Conservation (phyloP, 352 stramenopile species). For the Phytophthora citricola region DNA sequence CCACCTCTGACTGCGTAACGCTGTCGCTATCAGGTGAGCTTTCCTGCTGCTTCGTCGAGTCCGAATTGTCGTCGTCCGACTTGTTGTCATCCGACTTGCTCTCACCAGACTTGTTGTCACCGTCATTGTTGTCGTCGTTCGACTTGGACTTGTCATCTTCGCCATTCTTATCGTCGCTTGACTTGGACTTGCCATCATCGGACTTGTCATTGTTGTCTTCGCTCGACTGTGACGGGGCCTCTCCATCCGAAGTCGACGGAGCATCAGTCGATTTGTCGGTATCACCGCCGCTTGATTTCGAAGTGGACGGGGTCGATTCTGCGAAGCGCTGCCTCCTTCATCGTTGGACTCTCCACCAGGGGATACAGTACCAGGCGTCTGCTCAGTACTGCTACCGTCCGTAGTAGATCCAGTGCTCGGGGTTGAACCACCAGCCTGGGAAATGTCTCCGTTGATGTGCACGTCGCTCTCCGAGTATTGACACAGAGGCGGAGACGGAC, state of each 20-base stretch:
- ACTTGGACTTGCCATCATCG: not conserved
- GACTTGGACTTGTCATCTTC: constrained; percentile 1
- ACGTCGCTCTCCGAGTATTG: constrained; percentile 34
- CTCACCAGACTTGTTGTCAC: too few relatives aligned
- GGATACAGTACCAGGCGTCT: constrained; percentile 1
- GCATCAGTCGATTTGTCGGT: not conserved
- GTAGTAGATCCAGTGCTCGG: constrained; percentile 6
- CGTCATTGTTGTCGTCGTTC: not conserved
- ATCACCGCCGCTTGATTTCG: constrained; percentile 1
- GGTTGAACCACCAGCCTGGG: constrained; percentile 11
- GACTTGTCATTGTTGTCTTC: not conserved
- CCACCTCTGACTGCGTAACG: constrained; percentile 21
- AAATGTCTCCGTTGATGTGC: constrained; percentile 28
- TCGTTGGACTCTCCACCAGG: constrained; percentile 3
- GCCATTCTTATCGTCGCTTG: not conserved
- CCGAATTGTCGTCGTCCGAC: constrained; percentile 16
- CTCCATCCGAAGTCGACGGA: not conserved
- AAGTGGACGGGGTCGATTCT: constrained; percentile 1
- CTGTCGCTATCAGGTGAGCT: constrained; percentile 18
- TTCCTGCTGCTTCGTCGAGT: constrained; percentile 20
- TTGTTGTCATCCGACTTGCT: not conserved
- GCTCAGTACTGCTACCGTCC: constrained; percentile 1
- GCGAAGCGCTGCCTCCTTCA: not conserved
- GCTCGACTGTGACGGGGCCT: too few relatives aligned
- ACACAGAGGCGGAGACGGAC: constrained; percentile 23